A percentile compares a stretch with the other conserved stretches of the same genome.
phyloP scores from a whole-genome alignment of 805 yeast species.

The Metschnikowia proteae region DNA sequence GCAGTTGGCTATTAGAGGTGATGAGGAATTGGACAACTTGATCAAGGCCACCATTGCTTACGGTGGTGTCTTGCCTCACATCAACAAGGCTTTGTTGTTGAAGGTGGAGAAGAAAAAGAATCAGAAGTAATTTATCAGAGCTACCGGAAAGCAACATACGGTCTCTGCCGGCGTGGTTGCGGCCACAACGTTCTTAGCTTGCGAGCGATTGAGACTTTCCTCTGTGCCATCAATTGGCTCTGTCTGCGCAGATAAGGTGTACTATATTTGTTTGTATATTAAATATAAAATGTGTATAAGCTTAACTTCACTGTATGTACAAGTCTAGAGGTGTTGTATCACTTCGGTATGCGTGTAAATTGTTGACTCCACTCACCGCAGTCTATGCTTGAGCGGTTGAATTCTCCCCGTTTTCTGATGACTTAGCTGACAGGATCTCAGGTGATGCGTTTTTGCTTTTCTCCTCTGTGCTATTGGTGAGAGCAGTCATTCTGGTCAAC shows the following conservation, averaged over 20 bases:
- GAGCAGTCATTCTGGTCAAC: conserved; percentile 10
- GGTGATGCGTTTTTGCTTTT: background rate
- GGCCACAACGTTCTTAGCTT: conserved; percentile 2
- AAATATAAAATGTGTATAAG: conserved; percentile 6
- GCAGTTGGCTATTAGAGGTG: conserved; percentile 32
- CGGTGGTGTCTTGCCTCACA: conserved; percentile 35
- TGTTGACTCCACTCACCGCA: background rate
- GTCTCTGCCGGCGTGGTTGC: background rate
- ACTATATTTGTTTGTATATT: conserved; percentile 19
- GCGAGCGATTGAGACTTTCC: conserved; percentile 1
- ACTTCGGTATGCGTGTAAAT: background rate
- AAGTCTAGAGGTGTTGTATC: background rate
- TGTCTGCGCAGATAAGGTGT: conserved; percentile 9
- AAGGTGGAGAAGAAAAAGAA: conserved; percentile 29
- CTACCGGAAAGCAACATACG: background rate
- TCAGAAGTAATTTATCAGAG: conserved; percentile 13
- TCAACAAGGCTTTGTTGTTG: conserved; percentile 32
- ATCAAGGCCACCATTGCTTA: conserved; percentile 32
- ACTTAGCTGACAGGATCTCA: background rate
- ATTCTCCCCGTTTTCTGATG: background rate
- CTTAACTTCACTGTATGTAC: background rate
- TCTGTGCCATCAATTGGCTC: conserved; percentile 1
- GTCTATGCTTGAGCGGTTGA: background rate
- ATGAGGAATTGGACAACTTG: conserved; percentile 32
- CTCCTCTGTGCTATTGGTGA: conserved; percentile 1